phyloP scores from a whole-genome alignment of 768 basidiomycete genomes.

The Butyriboletus loyo region DNA sequence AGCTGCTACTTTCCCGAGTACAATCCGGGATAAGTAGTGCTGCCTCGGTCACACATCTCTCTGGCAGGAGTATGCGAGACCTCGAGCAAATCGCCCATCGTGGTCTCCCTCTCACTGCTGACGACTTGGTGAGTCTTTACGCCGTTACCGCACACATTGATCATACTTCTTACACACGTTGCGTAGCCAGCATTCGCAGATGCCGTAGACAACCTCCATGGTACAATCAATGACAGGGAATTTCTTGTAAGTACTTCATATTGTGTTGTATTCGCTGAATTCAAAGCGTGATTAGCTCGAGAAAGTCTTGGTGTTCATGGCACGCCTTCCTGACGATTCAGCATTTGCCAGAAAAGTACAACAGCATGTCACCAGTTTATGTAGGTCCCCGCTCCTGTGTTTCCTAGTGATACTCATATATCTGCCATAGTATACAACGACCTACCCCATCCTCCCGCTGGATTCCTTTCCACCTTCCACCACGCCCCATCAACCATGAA shows the following conservation, averaged over 20 bases:
- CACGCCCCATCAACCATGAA: not conserved
- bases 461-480: slow-evolving; percentile 40
- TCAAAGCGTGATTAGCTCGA: slow-evolving; percentile 51
- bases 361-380: slow-evolving; percentile 47
- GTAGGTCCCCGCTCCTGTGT: slow-evolving; percentile 41
- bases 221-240: slow-evolving; percentile 55
- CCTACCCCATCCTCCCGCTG: slow-evolving; percentile 69
- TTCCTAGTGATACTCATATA: not conserved
- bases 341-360: slow-evolving; percentile 39
- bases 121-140: slow-evolving; percentile 28
- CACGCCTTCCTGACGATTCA: slow-evolving; percentile 40
- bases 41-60: not conserved
- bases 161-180: not conserved
- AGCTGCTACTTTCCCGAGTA: slow-evolving; percentile 14
- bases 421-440: slow-evolving; percentile 63
- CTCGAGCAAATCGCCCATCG: slow-evolving; percentile 28
- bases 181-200: slow-evolving; percentile 48
- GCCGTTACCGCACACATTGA: not conserved
- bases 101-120: slow-evolving; percentile 22
- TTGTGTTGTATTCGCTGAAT: not conserved
- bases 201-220: slow-evolving; percentile 41
- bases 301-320: slow-evolving; percentile 56
- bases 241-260: slow-evolving; percentile 45
- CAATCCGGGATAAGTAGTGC: slow-evolving; percentile 1
- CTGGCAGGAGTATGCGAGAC: slow-evolving; percentile 22